Base-by-base conservation (phyloP, 164 flowering plant genomes). In the Euptelea pleiosperma region DNA sequence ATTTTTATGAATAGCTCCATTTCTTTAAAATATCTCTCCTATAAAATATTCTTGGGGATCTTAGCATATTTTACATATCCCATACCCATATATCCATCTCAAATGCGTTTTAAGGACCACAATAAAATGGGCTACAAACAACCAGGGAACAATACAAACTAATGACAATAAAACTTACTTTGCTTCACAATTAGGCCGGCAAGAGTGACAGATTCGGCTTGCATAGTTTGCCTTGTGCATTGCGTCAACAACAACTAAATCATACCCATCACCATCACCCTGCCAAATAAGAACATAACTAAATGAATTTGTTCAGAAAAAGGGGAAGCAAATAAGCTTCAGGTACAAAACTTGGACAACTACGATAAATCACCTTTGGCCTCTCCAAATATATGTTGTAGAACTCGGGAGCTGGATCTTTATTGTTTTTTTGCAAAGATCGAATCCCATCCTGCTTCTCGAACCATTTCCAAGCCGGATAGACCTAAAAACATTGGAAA, bases 161-260 rank as follows among this genome's bases (percentile, higher is more conserved):
- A 37, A 30, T 25, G 36, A 33, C 2, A 34, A 1, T 40, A 46
- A 6, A 21, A 67, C 86, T 79, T 71, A 94, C 99, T 94, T 94
- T 62, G 99, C 99, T 78, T 94, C 97, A 78, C 97, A 91, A 75
- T 94, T 94, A 67, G 99, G 99, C 30, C 84, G 76, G 69, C 99
- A 94, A 0, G 99, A 94, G 65, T 94, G 99, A 76, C 99, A 94
- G 44, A 94, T 94, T 56, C 99, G 86, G 60, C 99, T 94, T 28
- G 99, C 99, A 80, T 86, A 94, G 66, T 94, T 94, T 40, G 99
- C 99, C 65, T 94, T 94, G 70, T 94, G 99, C 99, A 94, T 94
- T 42, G 99, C 99, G 79, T 94, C 99, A 60, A 94, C 99, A 57
- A 94, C 97, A 68, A 94, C 96, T 64, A 94, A 73, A 76, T 94